Conservation (phyloP, 2,329 filamentous ascomycete genomes). For the Arthrobotrys entomopaga region DNA sequence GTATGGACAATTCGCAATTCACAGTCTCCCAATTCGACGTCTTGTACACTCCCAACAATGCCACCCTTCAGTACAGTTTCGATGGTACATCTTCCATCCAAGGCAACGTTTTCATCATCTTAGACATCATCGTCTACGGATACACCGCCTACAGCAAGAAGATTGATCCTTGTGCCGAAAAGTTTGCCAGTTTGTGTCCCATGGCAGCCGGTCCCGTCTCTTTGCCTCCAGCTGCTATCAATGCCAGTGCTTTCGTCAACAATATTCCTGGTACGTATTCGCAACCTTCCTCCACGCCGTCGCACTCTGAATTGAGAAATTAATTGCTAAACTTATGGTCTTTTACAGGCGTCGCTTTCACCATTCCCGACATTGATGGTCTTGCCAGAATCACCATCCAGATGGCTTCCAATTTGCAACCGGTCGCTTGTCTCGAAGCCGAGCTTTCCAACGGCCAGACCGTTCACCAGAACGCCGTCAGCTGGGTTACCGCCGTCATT, state of each 20-base stretch:
- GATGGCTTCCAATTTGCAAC: slow-evolving; percentile 68
- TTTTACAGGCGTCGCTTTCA: slow-evolving; percentile 77
- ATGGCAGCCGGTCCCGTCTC: slow-evolving; percentile 87
- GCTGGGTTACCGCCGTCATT: slow-evolving; percentile 89
- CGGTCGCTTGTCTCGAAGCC: slow-evolving; percentile 85
- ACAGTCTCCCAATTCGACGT: slow-evolving; percentile 90
- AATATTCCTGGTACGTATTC: slow-evolving; percentile 74
- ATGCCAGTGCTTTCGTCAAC: slow-evolving; percentile 69
- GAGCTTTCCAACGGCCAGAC: slow-evolving; percentile 90
- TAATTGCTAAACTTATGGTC: slow-evolving; percentile 1
- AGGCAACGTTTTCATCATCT: slow-evolving; percentile 80
- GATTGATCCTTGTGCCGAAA: slow-evolving; percentile 77
- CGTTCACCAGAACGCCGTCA: slow-evolving; percentile 86
- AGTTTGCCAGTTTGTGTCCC: slow-evolving; percentile 81
- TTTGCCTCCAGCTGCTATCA: slow-evolving; percentile 75
- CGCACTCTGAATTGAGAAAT: background rate
- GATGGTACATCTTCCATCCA: slow-evolving; percentile 84
- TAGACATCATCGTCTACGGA: slow-evolving; percentile 83
- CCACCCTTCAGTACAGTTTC: slow-evolving; percentile 77
- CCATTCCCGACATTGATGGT: slow-evolving; percentile 89
- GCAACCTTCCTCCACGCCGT: no score
- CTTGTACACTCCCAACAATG: slow-evolving; percentile 78
- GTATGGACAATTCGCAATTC: slow-evolving; percentile 84
- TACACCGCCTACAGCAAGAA: slow-evolving; percentile 74
- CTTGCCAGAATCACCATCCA: slow-evolving; percentile 85